phyloP scores from a whole-genome alignment of 2,329 filamentous ascomycete genomes.

The Ambrosiella cleistominuta region DNA sequence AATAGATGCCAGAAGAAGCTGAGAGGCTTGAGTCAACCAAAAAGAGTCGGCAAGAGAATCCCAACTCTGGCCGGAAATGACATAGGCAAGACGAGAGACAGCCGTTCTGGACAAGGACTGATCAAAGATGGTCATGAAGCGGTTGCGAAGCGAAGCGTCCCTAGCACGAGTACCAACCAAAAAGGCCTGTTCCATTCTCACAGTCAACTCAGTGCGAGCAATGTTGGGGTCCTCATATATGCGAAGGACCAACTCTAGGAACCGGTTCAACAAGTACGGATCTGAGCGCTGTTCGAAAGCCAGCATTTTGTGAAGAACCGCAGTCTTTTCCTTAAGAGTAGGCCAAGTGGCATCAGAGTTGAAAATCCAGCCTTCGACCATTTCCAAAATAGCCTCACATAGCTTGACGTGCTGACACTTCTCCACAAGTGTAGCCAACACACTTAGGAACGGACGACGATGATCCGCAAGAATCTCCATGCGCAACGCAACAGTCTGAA shows the following conservation, averaged over 20 bases:
- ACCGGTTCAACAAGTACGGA: slow-evolving; percentile 73
- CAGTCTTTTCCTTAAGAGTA: slow-evolving; percentile 95
- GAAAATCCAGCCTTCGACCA: slow-evolving; percentile 96
- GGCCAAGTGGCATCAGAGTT: slow-evolving; percentile 87
- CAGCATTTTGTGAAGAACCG: slow-evolving; percentile 97
- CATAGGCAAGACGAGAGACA: slow-evolving; percentile 73
- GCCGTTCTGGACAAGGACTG: slow-evolving; percentile 85
- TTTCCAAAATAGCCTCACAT: slow-evolving; percentile 79
- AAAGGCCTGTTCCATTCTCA: slow-evolving; percentile 95
- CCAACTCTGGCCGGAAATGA: slow-evolving; percentile 89
- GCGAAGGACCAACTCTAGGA: slow-evolving; percentile 85
- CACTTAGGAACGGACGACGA: slow-evolving; percentile 81
- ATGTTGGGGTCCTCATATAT: slow-evolving; percentile 98
- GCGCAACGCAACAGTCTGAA: slow-evolving; percentile 76
- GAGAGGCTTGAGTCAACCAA: slow-evolving; percentile 90
- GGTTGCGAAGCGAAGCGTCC: slow-evolving; percentile 90
- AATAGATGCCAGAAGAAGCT: slow-evolving; percentile 77
- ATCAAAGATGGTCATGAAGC: slow-evolving; percentile 93
- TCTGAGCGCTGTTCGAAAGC: slow-evolving; percentile 79
- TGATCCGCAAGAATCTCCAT: slow-evolving; percentile 90
- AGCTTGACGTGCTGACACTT: slow-evolving; percentile 76
- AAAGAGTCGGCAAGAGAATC: slow-evolving; percentile 87
- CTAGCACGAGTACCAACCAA: slow-evolving; percentile 83
- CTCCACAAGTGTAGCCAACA: slow-evolving; percentile 85
- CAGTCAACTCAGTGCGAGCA: slow-evolving; percentile 82